Evolutionary conservation across 352 stramenopile species (phyloP), one percentile per base, ranked within the genome.

Genomic region (Pythium volutum): DNA sequence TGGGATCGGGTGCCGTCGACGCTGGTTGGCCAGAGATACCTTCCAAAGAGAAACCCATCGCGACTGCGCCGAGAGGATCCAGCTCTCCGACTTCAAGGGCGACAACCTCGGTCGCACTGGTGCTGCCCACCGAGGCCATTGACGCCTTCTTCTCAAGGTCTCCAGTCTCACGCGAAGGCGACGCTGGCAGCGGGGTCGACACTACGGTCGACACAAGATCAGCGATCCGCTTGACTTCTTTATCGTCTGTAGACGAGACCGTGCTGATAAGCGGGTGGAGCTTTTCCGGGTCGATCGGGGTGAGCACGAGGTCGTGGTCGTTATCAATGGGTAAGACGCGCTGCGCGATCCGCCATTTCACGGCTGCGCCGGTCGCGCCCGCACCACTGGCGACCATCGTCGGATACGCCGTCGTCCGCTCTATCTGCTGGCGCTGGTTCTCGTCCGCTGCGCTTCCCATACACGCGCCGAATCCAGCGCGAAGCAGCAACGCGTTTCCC

Each of bases 31-130:
- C 34, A n/a, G 22, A 22, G 14, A 36, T 42, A 12, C 38, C 26
- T n/a, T 56, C 45, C 15, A 59, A 29, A 16, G 54, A 56, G 0
- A 57, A 22, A 14, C 60, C 64, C 50, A 65, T 67, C 27, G 65
- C 57, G 11, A 93, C 57, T 15, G 74, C 85, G 0, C 78, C 83
- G 14, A 93, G 55, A 0, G 85, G 83, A 54, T 93, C 85, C 16
- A 88, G 20, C 20, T 95, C 85, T 22, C 83, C 85, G 36, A 82
- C 74, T 55, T 81, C 72, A 0, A 95, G 65, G 52, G 81, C 55
- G 16, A 91, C 76, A 5, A 95, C 67, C 61, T 86, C 81, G 1
- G 59, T 61, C 54, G 62, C 18, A 33, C 12, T 36, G n/a, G n/a
- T n/a, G n/a, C 46, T n/a, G 10, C 23, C 20, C 11, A 27, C 10